Percentiles rank a stretch among this genome's conserved stretches.
phyloP scores from a whole-genome alignment of 805 yeast genomes.

The Debaryomyces maramus region DNA sequence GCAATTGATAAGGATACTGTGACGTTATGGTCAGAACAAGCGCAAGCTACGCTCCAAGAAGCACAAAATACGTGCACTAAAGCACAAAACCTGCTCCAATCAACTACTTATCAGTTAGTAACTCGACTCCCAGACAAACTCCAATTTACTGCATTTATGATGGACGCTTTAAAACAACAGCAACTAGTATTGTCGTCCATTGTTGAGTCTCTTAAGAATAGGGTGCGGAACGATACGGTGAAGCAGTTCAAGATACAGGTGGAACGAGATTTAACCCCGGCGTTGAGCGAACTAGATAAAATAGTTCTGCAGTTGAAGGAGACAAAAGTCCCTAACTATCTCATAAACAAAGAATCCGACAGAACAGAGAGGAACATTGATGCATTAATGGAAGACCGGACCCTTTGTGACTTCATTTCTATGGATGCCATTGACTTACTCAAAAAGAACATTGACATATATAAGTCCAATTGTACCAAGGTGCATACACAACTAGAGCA shows the following conservation, averaged over 20 bases:
- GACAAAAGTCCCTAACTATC: conserved; percentile 30
- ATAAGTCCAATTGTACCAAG: conserved; percentile 25
- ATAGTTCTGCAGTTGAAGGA: conserved; percentile 22
- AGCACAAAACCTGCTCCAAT: conserved; percentile 33
- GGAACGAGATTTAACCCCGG: conserved; percentile 24
- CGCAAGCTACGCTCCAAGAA: conserved; percentile 23
- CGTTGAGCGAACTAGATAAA: conserved; percentile 23
- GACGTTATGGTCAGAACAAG: conserved; percentile 30
- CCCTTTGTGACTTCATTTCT: conserved; percentile 35
- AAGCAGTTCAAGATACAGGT: conserved; percentile 14
- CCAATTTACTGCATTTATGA: conserved; percentile 13
- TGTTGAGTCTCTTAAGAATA: conserved; percentile 15
- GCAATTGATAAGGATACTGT: conserved; percentile 12
- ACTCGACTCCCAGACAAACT: conserved; percentile 24
- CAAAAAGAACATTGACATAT: conserved; percentile 24
- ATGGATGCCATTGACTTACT: conserved; percentile 29
- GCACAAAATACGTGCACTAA: conserved; percentile 34
- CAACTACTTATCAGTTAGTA: conserved; percentile 22
- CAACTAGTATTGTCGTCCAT: conserved; percentile 13
- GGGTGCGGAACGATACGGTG: conserved; percentile 11
- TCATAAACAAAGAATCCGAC: conserved; percentile 8
- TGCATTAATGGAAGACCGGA: conserved; percentile 1
- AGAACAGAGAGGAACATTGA: neutral
- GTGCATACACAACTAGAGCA: conserved; percentile 16
- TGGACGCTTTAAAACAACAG: conserved; percentile 16